Base-by-base conservation (phyloP, 108 stramenopile species). In the Seminavis robusta region DNA sequence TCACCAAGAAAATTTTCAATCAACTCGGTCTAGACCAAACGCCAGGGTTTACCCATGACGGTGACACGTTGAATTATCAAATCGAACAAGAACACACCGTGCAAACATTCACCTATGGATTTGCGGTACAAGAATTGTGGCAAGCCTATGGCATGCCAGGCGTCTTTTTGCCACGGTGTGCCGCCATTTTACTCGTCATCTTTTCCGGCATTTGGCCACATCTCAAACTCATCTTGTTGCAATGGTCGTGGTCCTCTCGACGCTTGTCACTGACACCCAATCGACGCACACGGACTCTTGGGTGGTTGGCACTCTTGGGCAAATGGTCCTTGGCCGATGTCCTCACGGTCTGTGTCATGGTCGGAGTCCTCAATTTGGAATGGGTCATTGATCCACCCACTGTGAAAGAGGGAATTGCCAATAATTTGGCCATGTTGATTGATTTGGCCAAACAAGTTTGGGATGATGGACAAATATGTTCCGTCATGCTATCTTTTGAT, bases 161-260 rank as follows among this genome's bases (percentile, higher is more conserved):
- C 21, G 25, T 52, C 28, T 48, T 43, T 0, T 39, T 86, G 19
- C 80, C 81, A 8, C 80, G 81, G 24, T 25, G 81, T 20, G 79
- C 81, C 3, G 90, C 90, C 4, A 59, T 76, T 17, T 44, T 92
- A 34, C 42, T 92, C 33, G 57, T 86, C 15, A 16, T 84, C 1
- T 85, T 85, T 61, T 83, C 81, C 1, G 90, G 90, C 19, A 53
- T 88, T 55, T 88, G 90, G 86, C 90, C 90, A 1, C 90, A 92
- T 52, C 37, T 86, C 33, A 92, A 92, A 59, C 56, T 92, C 32
- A 2, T 80, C 23, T 47, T 85, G 37, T 33, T 92, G 31, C 58
- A 82, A 15, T 16, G 73, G 15, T 74, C 82, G 42, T 92, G 84
- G 84, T 69, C 83, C 43, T n/a, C n/a, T n/a, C n/a, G n/a, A n/a